phyloP scores from a whole-genome alignment of 495 filamentous ascomycete genomes.

The Lentithecium fluviatile region DNA sequence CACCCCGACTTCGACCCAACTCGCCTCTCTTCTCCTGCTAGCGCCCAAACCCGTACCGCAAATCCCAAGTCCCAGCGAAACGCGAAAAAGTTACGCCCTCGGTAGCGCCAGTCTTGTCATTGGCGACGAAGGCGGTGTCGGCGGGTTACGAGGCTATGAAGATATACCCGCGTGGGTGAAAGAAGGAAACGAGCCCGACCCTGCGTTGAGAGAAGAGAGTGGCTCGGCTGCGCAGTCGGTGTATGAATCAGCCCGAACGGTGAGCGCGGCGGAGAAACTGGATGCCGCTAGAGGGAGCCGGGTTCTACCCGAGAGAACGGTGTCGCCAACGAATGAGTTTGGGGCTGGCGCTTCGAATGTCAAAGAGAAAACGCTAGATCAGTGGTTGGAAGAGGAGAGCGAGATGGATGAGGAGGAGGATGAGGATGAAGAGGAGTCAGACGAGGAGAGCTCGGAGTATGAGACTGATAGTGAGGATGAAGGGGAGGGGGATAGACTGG shows the following conservation, averaged over 20 bases:
- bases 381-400: slow-evolving; percentile 78
- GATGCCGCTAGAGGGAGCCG: slow-evolving; percentile 44
- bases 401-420: slow-evolving; percentile 48
- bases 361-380: slow-evolving; percentile 73
- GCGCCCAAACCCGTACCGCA: slow-evolving; percentile 94
- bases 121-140: slow-evolving; percentile 67
- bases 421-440: slow-evolving; percentile 46
- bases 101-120: slow-evolving; percentile 84
- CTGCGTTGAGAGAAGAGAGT: slow-evolving; percentile 60
- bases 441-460: slow-evolving; percentile 49
- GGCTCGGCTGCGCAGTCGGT: slow-evolving; percentile 39
- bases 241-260: slow-evolving; percentile 46
- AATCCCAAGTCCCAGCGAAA: slow-evolving; percentile 77
- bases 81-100: slow-evolving; percentile 68
- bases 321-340: slow-evolving; percentile 30
- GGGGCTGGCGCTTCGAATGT: background rate
- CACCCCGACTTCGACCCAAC: slow-evolving; percentile 70
- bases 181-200: slow-evolving; percentile 74
- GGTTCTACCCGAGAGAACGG: background rate
- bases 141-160: slow-evolving; percentile 73
- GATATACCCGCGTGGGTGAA: slow-evolving; percentile 81
- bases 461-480: slow-evolving; percentile 47
- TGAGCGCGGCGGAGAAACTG: slow-evolving; percentile 65
- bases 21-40: slow-evolving; percentile 84
- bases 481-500: slow-evolving; percentile 47